These are phyloP conservation scores for Rhizopogon sp. DNA, from an alignment of 768 basidiomycete genomes.

Conservation along the genomic window DNA sequence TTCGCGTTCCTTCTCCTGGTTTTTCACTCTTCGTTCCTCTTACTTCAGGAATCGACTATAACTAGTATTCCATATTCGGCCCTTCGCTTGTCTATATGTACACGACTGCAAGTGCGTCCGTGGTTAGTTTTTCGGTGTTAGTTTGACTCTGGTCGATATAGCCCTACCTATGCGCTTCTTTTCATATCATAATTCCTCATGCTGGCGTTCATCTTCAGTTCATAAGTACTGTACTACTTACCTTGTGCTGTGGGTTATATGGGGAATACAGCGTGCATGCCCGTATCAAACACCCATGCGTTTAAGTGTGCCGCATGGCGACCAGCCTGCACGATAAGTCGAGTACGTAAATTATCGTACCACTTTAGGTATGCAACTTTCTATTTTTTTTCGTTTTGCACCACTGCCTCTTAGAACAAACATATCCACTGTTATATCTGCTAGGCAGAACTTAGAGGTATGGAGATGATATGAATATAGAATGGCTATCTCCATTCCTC, in stretches of 20 bases:
- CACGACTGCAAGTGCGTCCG: slow-evolving; percentile 1
- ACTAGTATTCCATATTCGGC: slow-evolving; percentile 20
- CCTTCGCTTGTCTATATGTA: slow-evolving; percentile 26
- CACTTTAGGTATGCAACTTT: too few species aligned
- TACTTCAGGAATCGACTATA: slow-evolving; percentile 9
- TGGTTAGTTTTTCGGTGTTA: background rate
- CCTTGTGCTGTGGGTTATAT: slow-evolving; percentile 2
- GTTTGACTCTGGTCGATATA: background rate
- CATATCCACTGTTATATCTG: too few species aligned
- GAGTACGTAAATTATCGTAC: too few species aligned
- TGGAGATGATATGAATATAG: too few species aligned
- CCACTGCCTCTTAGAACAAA: too few species aligned
- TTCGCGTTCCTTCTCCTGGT: background rate
- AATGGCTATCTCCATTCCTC: too few species aligned
- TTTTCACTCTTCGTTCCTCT: slow-evolving; percentile 3
- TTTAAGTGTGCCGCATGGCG: too few species aligned
- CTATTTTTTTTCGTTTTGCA: too few species aligned
- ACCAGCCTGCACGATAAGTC: too few species aligned
- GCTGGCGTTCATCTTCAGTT: background rate
- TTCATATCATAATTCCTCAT: background rate
- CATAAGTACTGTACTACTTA: slow-evolving; percentile 1
- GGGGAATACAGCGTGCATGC: background rate
- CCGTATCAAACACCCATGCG: too few species aligned
- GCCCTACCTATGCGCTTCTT: slow-evolving; percentile 2
- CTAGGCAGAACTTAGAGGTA: too few species aligned